Evolutionary conservation across 1,284 basidiomycete genomes (phyloP).

Genomic region (Somion occarium): DNA sequence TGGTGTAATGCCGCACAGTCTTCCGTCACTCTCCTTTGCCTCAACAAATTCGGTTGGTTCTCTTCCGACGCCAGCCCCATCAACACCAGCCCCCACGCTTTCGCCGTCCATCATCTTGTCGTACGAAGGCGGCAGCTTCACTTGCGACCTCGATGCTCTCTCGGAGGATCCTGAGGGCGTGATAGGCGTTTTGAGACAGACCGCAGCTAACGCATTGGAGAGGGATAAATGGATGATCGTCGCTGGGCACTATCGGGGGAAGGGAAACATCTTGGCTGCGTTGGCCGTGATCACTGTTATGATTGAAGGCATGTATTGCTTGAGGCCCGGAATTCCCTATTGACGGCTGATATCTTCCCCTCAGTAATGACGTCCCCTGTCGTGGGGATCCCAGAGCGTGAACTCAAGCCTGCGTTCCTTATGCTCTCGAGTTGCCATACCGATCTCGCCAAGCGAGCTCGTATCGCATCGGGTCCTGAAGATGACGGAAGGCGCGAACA

Average conservation of each 20-base stretch:
- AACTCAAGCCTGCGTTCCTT: constrained; percentile 45
- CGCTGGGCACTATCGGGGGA: constrained; percentile 46
- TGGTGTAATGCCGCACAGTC: not conserved
- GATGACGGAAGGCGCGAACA: constrained; percentile 28
- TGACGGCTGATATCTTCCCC: not conserved
- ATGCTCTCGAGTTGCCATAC: constrained; percentile 50
- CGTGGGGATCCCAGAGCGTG: constrained; percentile 30
- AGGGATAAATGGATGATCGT: constrained; percentile 52
- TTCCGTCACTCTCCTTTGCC: not conserved
- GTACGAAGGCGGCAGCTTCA: constrained; percentile 19
- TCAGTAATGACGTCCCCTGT: constrained; percentile 34
- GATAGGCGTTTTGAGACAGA: constrained; percentile 39
- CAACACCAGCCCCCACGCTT: not conserved
- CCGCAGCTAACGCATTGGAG: constrained; percentile 30
- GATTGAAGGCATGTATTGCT: constrained; percentile 37
- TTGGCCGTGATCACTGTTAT: constrained; percentile 40
- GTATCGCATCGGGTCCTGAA: constrained; percentile 16
- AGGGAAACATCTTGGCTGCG: constrained; percentile 40
- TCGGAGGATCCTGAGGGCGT: constrained; percentile 39
- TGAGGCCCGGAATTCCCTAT: not conserved
- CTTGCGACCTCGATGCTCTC: constrained; percentile 37
- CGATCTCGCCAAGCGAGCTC: constrained; percentile 33
- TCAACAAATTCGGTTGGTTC: not conserved
- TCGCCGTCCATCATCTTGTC: constrained; percentile 11
- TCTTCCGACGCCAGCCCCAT: not conserved